These are phyloP conservation scores for Vaccinium vitisidaea DNA, from an alignment of 148 eudicot genomes.

Conservation along the genomic window DNA sequence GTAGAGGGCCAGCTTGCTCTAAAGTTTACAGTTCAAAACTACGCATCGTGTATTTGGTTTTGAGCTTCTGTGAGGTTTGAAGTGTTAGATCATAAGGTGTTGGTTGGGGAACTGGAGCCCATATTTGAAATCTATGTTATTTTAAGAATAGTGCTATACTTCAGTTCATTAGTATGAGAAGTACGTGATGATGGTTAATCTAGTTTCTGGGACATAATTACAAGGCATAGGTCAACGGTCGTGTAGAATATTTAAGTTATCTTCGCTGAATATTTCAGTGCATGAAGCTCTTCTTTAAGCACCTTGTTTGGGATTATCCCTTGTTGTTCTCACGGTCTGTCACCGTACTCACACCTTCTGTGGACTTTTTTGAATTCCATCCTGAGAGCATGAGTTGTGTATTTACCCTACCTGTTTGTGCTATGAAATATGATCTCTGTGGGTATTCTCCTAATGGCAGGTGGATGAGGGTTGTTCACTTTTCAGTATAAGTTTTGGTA, in stretches of 20 bases:
- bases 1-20: no score
- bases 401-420: not conserved
- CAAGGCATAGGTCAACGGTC: no score
- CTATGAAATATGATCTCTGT: not conserved
- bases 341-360: not conserved
- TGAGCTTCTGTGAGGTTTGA: no score
- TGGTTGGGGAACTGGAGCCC: no score
- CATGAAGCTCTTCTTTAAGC: not conserved
- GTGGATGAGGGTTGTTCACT: no score
- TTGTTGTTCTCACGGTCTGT: not conserved
- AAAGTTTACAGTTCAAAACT: no score
- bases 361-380: not conserved
- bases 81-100: no score
- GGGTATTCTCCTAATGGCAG: no score
- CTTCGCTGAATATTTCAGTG: not conserved
- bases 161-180: not conserved
- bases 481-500: not conserved
- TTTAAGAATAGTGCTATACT: no score
- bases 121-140: no score
- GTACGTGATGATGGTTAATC: not conserved
- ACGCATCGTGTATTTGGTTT: no score
- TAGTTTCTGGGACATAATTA: not conserved
- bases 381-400: not conserved
- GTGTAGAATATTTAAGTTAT: not conserved
- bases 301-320: not conserved